Conservation (phyloP, 176 grass and related monocot species). For the Saccharum officinarum region DNA sequence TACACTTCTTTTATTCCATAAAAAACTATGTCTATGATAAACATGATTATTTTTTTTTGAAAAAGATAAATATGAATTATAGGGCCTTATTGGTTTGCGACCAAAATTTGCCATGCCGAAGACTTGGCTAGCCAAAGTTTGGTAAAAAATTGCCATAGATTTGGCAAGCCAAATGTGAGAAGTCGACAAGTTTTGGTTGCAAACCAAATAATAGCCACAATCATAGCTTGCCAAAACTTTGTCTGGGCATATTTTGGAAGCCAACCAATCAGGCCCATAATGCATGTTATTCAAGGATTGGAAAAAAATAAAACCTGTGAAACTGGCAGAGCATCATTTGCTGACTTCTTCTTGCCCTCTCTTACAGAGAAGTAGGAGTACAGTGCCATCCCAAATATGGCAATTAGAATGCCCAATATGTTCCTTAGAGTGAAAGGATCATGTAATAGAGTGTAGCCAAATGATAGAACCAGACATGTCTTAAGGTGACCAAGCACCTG, state of each 20-base stretch:
- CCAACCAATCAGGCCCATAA: not conserved
- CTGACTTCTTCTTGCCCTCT: conserved; percentile 93
- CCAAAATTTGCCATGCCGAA: no score
- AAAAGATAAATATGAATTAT: not conserved
- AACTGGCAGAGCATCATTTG: conserved; percentile 69
- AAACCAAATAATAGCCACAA: no score
- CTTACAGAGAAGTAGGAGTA: conserved; percentile 91
- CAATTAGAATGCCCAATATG: conserved; percentile 85
- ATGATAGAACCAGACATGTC: conserved; percentile 95
- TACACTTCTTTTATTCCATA: not conserved
- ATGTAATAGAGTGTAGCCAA: conserved; percentile 89
- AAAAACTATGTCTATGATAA: not conserved
- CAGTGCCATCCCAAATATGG: conserved; percentile 91
- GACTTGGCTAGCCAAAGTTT: no score
- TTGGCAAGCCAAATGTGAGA: no score
- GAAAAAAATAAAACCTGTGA: conserved; percentile 73
- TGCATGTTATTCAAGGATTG: not conserved
- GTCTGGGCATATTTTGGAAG: no score
- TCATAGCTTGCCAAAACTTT: no score
- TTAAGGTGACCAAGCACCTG: conserved; percentile 99
- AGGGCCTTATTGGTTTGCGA: no score
- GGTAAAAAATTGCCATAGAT: no score
- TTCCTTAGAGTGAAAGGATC: conserved; percentile 86
- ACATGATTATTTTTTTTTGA: not conserved
- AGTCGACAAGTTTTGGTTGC: no score